A percentile compares a stretch with the other conserved stretches of the same genome.
These are phyloP conservation scores for Xylariaceae sp. DNA, from an alignment of 2,329 filamentous ascomycete species.

Conservation along the genomic window DNA sequence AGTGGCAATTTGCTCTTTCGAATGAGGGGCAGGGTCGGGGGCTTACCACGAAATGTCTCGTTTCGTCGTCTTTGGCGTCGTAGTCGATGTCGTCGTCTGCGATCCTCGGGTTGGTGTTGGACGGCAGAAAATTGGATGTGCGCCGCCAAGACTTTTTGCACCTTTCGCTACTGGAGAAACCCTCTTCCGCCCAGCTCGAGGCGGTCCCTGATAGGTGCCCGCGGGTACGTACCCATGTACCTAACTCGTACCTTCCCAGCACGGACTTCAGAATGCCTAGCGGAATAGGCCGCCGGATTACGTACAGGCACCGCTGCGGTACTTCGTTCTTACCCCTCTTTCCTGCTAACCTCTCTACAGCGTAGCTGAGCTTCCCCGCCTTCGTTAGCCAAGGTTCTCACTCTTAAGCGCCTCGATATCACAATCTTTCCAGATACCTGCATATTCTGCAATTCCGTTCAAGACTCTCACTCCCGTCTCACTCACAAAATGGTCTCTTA, in stretches of 20 bases:
- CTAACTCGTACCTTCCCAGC: neutral
- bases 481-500: neutral
- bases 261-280: too few relatives aligned
- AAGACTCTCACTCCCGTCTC: too few relatives aligned
- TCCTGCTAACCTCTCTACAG: neutral
- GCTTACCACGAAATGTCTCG: constrained; percentile 12
- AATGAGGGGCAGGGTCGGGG: too few relatives aligned
- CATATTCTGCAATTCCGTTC: too few relatives aligned
- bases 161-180: constrained; percentile 31
- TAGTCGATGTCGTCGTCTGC: neutral
- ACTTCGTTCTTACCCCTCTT: neutral
- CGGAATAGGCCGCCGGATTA: too few relatives aligned
- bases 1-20: too few relatives aligned
- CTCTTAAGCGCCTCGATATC: too few relatives aligned
- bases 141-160: constrained; percentile 30
- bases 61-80: constrained; percentile 8
- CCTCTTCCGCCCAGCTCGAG: constrained; percentile 26
- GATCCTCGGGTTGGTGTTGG: constrained; percentile 15
- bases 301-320: neutral
- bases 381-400: neutral
- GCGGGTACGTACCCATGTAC: neutral
- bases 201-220: neutral
- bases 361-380: constrained; percentile 1
- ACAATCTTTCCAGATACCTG: too few relatives aligned
- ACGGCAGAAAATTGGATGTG: constrained; percentile 30